These are phyloP conservation scores for Chimonanthus salicifolius DNA, from an alignment of 164 flowering plant genomes.

Conservation along the genomic window DNA sequence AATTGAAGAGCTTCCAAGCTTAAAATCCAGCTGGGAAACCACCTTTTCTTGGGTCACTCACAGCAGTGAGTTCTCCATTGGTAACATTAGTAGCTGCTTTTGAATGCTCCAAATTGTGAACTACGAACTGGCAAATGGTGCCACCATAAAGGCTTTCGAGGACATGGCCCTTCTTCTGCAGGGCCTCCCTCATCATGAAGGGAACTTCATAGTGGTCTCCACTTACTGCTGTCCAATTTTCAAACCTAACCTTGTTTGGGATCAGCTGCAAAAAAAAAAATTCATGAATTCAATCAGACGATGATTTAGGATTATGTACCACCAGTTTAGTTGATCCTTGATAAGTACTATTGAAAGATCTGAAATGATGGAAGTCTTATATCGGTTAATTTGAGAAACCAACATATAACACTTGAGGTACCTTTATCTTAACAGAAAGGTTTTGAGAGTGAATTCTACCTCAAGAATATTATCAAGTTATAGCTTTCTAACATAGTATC, in stretches of 20 bases:
- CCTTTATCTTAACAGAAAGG: too few relatives aligned
- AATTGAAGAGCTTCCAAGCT: background rate
- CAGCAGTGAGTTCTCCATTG: constrained; percentile 33
- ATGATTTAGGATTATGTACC: background rate
- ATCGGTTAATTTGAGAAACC: too few relatives aligned
- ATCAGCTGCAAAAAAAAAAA: constrained; percentile 38
- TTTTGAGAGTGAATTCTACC: too few relatives aligned
- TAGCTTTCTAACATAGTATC: too few relatives aligned
- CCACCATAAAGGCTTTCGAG: constrained; percentile 46
- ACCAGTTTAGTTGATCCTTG: too few relatives aligned
- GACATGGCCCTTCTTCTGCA: constrained; percentile 47
- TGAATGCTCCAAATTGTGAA: constrained; percentile 19
- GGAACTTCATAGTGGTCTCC: constrained; percentile 57
- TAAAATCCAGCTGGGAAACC: constrained; percentile 55
- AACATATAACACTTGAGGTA: too few relatives aligned
- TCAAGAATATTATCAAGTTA: too few relatives aligned
- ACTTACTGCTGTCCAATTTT: constrained; percentile 55
- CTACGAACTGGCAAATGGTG: constrained; percentile 48
- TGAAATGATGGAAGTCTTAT: too few relatives aligned
- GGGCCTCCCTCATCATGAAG: constrained; percentile 24
- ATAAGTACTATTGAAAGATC: too few relatives aligned
- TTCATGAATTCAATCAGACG: background rate
- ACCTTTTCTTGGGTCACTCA: constrained; percentile 68
- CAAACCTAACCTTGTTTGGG: constrained; percentile 52
- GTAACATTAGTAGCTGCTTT: constrained; percentile 3